Evolutionary conservation across 2,329 filamentous ascomycete species (phyloP).

Genomic region (Talaromyces islandicus): DNA sequence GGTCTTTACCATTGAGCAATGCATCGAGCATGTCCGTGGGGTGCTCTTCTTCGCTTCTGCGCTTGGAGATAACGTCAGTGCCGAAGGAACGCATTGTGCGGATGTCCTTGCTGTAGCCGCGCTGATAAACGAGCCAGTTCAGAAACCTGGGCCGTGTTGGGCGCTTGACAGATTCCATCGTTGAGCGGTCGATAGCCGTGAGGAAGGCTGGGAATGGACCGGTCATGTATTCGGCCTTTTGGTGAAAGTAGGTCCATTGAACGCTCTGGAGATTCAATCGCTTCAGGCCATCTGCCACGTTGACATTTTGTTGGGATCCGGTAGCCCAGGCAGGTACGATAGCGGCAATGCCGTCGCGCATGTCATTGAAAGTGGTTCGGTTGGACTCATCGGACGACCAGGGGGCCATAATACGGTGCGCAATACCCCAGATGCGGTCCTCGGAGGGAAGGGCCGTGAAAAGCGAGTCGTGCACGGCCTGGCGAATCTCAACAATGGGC

Average conservation of each 20-base stretch:
- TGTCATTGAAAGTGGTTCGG: slow-evolving; percentile 39
- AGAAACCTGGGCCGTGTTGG: slow-evolving; percentile 47
- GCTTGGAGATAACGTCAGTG: slow-evolving; percentile 51
- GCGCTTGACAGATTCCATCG: slow-evolving; percentile 51
- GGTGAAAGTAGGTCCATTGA: slow-evolving; percentile 47
- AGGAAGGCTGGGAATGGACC: slow-evolving; percentile 47
- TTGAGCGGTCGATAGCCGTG: slow-evolving; percentile 50
- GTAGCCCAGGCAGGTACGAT: slow-evolving; percentile 48
- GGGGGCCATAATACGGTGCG: slow-evolving; percentile 46
- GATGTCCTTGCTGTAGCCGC: slow-evolving; percentile 51
- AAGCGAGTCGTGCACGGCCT: slow-evolving; percentile 59
- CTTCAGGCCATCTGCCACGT: slow-evolving; percentile 47
- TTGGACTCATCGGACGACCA: slow-evolving; percentile 39
- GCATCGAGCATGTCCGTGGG: slow-evolving; percentile 58
- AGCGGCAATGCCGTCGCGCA: slow-evolving; percentile 46
- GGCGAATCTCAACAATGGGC: slow-evolving; percentile 51
- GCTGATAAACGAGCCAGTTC: slow-evolving; percentile 48
- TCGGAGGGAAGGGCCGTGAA: slow-evolving; percentile 50
- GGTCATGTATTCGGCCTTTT: slow-evolving; percentile 43
- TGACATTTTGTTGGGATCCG: slow-evolving; percentile 34
- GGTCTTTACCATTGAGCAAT: slow-evolving; percentile 55
- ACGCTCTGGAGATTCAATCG: slow-evolving; percentile 49
- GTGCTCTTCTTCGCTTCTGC: slow-evolving; percentile 48
- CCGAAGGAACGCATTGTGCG: slow-evolving; percentile 51
- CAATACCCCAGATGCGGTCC: slow-evolving; percentile 58